A percentile compares a stretch with the other conserved stretches of the same genome.
phyloP scores from a whole-genome alignment of 2,329 filamentous ascomycete genomes.

The Pyrenophora seminiperda region DNA sequence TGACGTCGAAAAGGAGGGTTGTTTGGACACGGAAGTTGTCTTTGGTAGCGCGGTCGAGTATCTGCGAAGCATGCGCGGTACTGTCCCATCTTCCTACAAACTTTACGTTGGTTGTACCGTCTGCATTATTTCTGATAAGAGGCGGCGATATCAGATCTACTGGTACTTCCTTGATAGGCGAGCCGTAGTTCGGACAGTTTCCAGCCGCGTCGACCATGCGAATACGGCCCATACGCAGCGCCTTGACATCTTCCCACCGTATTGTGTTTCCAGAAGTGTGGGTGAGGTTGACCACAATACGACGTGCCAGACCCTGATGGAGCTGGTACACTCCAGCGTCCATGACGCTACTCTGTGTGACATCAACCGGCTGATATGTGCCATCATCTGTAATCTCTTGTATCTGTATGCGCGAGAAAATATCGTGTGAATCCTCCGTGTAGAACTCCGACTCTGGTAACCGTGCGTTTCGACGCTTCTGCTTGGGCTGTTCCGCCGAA shows the following conservation, averaged over 20 bases:
- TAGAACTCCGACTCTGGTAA: slow-evolving; percentile 92
- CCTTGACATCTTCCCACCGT: slow-evolving; percentile 83
- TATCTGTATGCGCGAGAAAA: slow-evolving; percentile 86
- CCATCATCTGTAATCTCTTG: slow-evolving; percentile 90
- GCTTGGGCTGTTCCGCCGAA: slow-evolving; percentile 60
- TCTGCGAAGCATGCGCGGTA: slow-evolving; percentile 85
- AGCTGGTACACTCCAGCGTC: slow-evolving; percentile 93
- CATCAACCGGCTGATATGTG: slow-evolving; percentile 89
- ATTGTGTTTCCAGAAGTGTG: slow-evolving; percentile 88
- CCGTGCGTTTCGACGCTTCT: slow-evolving; percentile 67
- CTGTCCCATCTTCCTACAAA: slow-evolving; percentile 97
- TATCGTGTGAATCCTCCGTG: slow-evolving; percentile 89
- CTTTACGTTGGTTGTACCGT: slow-evolving; percentile 86
- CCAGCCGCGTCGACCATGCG: slow-evolving; percentile 83
- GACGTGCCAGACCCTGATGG: slow-evolving; percentile 89
- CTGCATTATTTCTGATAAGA: slow-evolving; percentile 80
- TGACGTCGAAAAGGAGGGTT: slow-evolving; percentile 82
- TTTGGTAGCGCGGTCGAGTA: slow-evolving; percentile 91
- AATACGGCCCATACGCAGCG: slow-evolving; percentile 78
- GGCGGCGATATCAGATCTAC: slow-evolving; percentile 80
- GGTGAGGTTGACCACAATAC: slow-evolving; percentile 84
- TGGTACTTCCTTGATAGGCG: slow-evolving; percentile 72
- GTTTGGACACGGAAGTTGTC: slow-evolving; percentile 92
- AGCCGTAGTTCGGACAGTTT: slow-evolving; percentile 78
- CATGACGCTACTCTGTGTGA: slow-evolving; percentile 80